These are phyloP conservation scores for Fraxinus cuspidata DNA, from an alignment of 257 asterid genomes.

Conservation along the genomic window DNA sequence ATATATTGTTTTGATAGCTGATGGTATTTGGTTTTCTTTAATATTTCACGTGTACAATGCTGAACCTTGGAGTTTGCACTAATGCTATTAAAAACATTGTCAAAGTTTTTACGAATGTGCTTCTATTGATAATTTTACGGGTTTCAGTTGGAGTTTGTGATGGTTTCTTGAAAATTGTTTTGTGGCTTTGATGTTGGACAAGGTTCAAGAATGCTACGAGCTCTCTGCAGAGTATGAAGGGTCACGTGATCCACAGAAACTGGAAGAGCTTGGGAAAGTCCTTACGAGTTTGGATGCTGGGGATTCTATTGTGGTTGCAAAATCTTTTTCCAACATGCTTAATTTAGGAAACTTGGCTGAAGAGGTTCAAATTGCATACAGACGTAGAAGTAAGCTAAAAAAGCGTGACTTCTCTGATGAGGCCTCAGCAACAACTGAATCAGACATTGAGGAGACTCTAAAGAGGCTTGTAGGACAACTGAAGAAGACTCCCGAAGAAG, in stretches of 20 bases:
- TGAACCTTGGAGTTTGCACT: neutral
- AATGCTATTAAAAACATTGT: neutral
- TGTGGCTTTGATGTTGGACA: constrained; percentile 19
- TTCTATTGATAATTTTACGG: neutral
- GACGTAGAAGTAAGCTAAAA: constrained; percentile 78
- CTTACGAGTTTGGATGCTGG: constrained; percentile 96
- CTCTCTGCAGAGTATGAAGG: constrained; percentile 90
- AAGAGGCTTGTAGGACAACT: constrained; percentile 83
- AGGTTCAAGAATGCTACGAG: constrained; percentile 97
- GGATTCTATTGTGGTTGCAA: constrained; percentile 87
- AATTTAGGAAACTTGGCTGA: constrained; percentile 92
- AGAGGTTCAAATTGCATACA: constrained; percentile 97
- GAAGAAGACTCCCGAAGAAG: constrained; percentile 76
- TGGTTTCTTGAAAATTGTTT: constrained; percentile 14
- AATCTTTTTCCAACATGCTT: constrained; percentile 93
- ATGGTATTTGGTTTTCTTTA: neutral
- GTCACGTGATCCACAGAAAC: constrained; percentile 59
- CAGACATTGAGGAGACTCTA: constrained; percentile 88
- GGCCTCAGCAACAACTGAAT: constrained; percentile 91
- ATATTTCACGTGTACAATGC: neutral
- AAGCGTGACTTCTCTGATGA: constrained; percentile 82
- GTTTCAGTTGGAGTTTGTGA: neutral
- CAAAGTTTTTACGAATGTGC: neutral
- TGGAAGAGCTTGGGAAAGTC: constrained; percentile 88
- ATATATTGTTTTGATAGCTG: neutral